Evolutionary conservation across 2,329 filamentous ascomycete species (phyloP), one percentile per base, ranked within the genome.

Genomic region (Cytospora mali): DNA sequence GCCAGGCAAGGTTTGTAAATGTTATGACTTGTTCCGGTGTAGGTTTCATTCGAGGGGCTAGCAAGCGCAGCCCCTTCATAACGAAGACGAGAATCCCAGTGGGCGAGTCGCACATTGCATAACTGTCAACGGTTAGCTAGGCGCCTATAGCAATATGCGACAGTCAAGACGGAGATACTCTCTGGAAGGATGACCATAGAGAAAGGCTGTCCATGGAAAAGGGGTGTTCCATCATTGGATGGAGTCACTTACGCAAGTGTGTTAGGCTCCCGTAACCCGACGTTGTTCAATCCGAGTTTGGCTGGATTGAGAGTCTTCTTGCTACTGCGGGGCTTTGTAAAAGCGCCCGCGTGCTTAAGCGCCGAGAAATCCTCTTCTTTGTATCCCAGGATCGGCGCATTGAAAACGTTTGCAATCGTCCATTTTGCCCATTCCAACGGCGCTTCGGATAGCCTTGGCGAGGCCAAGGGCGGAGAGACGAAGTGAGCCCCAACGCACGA

Each of bases 61-160:
- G 70, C 1, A 76, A 72, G 18, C 77, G 75, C 57, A 86, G 71
- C 2, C 76, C 73, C 68, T 79, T 80, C 62, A 86, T 70, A 5
- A 85, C 76, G 65, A 84, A 81, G 31, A 84, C 81, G 10, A 88
- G 73, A 9, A 88, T 72, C 0, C 85, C 85, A 0, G 81, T 80
- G 0, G 85, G 85, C 4, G 85, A 88, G 71, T 88, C 85, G 69
- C 84, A 87, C 2, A 88, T 76, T 1, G 84, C 85, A 66, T 87
- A 88, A 0, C 63, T 65, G 48, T n/a, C 9, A 14, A 25, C 14
- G 18, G 48, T 57, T 21, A 61, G 46, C 31, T 25, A 46, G 18
- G n/a, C 7, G 21, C 42, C 23, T 13, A 10, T 46, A n/a, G 13
- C 7, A 13, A 46, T 10, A 23, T 23, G 42, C 42, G 42, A 46